A percentile compares a stretch with the other conserved stretches of the same genome.
Conservation (phyloP, 345 rosid species). For the Brassica napus region DNA sequence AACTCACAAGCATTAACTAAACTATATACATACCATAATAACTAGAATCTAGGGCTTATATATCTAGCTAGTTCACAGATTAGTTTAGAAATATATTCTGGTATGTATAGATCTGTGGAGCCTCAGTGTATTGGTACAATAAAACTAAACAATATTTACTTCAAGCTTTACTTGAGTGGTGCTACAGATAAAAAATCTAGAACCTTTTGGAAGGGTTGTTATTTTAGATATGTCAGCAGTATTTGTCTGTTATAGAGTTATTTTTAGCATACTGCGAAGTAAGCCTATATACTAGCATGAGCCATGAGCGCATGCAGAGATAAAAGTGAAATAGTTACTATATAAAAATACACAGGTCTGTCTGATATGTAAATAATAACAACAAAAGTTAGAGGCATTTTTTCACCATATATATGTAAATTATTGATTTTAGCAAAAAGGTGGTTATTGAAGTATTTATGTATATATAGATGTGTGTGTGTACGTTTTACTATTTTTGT, state of each 20-base stretch:
- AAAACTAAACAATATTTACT: background rate
- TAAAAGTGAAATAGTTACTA: background rate
- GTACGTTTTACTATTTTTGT: constrained; percentile 2
- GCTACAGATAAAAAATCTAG: background rate
- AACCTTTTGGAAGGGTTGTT: constrained; percentile 12
- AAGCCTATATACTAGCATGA: constrained; percentile 1
- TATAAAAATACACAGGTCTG: background rate
- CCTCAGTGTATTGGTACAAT: constrained; percentile 4
- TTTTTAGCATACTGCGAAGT: constrained; percentile 3
- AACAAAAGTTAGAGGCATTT: background rate
- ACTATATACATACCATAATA: background rate
- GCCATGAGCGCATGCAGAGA: constrained; percentile 8
- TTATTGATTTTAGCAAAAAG: background rate
- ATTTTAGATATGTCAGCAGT: constrained; percentile 8
- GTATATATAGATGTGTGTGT: background rate
- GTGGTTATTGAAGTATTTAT: background rate
- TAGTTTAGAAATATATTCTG: background rate
- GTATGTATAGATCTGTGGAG: constrained; percentile 4
- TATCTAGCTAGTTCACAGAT: constrained; percentile 1
- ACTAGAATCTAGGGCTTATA: constrained; percentile 23
- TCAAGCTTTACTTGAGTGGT: background rate
- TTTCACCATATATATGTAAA: background rate
- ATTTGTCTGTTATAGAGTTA: background rate
- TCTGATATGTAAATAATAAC: background rate
- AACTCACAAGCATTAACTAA: background rate